phyloP scores from a whole-genome alignment of 345 rosid species.

The Syzygium aromaticum region DNA sequence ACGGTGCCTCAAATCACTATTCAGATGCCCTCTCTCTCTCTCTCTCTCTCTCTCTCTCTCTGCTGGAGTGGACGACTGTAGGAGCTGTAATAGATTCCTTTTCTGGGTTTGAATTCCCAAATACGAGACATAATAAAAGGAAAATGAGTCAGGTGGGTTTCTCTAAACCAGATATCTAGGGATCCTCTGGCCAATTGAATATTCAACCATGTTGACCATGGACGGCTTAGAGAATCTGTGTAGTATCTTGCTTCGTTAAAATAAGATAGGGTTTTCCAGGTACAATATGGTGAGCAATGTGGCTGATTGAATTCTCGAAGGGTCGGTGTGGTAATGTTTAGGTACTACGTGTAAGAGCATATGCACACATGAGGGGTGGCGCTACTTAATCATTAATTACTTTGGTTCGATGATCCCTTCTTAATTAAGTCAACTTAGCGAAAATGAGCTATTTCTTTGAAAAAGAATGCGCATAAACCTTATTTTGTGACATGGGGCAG shows the following conservation, averaged over 20 bases:
- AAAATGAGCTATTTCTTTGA: neutral
- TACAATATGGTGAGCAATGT: neutral
- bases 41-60: neutral
- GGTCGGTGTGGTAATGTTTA: neutral
- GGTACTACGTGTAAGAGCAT: neutral
- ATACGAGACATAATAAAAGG: neutral
- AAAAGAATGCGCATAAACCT: neutral
- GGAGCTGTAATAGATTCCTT: constrained; percentile 3
- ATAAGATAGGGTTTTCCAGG: neutral
- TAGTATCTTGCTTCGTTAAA: neutral
- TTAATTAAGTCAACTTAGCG: neutral
- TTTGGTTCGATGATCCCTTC: neutral
- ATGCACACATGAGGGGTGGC: neutral
- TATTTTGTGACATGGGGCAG: neutral
- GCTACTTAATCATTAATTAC: neutral
- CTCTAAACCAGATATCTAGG: constrained; percentile 38
- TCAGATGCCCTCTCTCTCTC: neutral
- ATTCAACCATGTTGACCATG: neutral
- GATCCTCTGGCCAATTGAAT: constrained; percentile 20
- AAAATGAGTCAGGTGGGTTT: constrained; percentile 4
- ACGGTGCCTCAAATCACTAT: neutral
- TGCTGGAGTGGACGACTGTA: neutral
- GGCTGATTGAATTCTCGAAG: neutral
- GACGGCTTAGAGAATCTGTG: neutral
- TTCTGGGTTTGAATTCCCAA: neutral